Conservation (phyloP, 345 rosid genomes). For the Linum usitatissimum region DNA sequence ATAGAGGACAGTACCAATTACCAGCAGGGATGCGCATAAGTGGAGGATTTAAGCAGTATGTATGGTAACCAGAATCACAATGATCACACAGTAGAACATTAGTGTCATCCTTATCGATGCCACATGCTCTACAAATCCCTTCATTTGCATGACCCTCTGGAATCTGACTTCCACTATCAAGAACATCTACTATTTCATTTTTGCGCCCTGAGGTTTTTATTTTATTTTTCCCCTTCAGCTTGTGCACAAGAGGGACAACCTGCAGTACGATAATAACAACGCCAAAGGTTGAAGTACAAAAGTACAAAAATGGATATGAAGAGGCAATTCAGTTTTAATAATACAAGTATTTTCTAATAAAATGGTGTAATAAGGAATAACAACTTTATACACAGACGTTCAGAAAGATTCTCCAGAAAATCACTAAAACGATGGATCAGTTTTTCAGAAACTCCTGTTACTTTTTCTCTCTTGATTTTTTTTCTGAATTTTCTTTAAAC, state of each 20-base stretch:
- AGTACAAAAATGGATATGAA: background rate
- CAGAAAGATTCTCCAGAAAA: background rate
- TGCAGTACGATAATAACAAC: slow-evolving; percentile 10
- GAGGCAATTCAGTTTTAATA: background rate
- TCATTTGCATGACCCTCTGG: slow-evolving; percentile 33
- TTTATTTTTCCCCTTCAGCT: slow-evolving; percentile 11
- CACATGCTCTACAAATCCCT: slow-evolving; percentile 31
- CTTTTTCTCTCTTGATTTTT: background rate
- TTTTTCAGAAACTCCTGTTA: background rate
- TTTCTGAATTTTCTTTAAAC: background rate
- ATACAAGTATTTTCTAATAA: background rate
- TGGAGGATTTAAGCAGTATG: slow-evolving; percentile 31
- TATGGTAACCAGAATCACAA: slow-evolving; percentile 33
- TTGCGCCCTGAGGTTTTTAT: slow-evolving; percentile 19
- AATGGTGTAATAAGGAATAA: background rate
- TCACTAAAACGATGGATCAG: background rate
- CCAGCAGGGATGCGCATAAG: slow-evolving; percentile 30
- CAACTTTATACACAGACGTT: too few relatives aligned
- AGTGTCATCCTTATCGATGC: slow-evolving; percentile 28
- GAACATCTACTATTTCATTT: slow-evolving; percentile 20
- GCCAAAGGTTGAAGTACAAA: slow-evolving; percentile 7
- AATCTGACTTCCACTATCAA: slow-evolving; percentile 19
- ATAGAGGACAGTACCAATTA: slow-evolving; percentile 36
- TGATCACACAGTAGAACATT: slow-evolving; percentile 30
- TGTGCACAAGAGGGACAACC: slow-evolving; percentile 26